Evolutionary conservation across 306 rosid genomes (phyloP).

Genomic region (Castanea crenata): DNA sequence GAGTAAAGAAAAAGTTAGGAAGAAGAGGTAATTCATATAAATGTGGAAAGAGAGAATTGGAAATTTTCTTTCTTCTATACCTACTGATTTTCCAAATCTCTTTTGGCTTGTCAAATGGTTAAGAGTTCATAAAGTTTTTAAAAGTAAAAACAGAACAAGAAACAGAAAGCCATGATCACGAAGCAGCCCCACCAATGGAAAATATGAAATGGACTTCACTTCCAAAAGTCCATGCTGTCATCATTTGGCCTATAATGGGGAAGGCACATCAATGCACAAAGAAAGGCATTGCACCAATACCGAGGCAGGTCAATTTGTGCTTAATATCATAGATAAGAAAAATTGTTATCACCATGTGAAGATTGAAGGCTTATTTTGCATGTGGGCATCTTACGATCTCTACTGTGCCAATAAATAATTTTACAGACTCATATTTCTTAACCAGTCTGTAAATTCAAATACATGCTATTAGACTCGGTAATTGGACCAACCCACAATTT

Average conservation of each 20-base stretch:
- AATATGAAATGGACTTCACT: slow-evolving; percentile 21
- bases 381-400: no score
- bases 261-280: slow-evolving; percentile 9
- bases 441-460: not conserved
- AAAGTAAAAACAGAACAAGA: slow-evolving; percentile 25
- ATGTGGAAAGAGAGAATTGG: slow-evolving; percentile 17
- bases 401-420: no score
- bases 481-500: not conserved
- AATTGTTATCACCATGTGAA: not conserved
- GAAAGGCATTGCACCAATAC: slow-evolving; percentile 13
- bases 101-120: slow-evolving; percentile 21
- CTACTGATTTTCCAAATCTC: slow-evolving; percentile 6
- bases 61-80: slow-evolving; percentile 8
- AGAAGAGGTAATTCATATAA: not conserved
- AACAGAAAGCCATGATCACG: not conserved
- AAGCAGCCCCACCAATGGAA: slow-evolving; percentile 25
- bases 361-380: not conserved
- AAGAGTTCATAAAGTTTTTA: slow-evolving; percentile 11
- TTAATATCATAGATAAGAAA: not conserved
- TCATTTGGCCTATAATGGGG: slow-evolving; percentile 22
- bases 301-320: not conserved
- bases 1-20: not conserved
- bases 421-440: no score
- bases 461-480: not conserved
- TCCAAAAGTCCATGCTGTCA: slow-evolving; percentile 26